Conservation (phyloP, 2,329 filamentous ascomycete species). For the Verticillium nubilum region DNA sequence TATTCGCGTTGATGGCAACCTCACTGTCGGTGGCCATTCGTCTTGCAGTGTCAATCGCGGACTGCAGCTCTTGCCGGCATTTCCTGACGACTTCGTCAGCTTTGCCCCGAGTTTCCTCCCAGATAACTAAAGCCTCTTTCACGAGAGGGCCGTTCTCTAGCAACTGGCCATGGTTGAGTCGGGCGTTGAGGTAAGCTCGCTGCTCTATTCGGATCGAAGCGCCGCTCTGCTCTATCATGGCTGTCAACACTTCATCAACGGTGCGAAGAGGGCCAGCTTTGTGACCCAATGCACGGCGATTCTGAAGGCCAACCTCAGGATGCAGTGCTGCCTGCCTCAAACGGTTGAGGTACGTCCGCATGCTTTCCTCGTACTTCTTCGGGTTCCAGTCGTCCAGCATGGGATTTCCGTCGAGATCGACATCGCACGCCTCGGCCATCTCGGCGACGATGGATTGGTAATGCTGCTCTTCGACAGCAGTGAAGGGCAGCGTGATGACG, state of each 20-base stretch:
- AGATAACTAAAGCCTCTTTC: slow-evolving; percentile 63
- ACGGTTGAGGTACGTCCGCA: slow-evolving; percentile 74
- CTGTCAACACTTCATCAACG: slow-evolving; percentile 78
- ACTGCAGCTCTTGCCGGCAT: slow-evolving; percentile 55
- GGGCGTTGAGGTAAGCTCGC: slow-evolving; percentile 56
- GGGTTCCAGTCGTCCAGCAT: slow-evolving; percentile 58
- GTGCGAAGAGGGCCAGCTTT: slow-evolving; percentile 67
- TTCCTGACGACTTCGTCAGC: slow-evolving; percentile 51
- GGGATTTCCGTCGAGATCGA: slow-evolving; percentile 61
- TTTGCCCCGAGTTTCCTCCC: slow-evolving; percentile 52
- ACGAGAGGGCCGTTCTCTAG: slow-evolving; percentile 68
- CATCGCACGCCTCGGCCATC: slow-evolving; percentile 65
- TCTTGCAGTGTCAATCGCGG: slow-evolving; percentile 32
- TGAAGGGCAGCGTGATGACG: slow-evolving; percentile 86
- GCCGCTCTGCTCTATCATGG: slow-evolving; percentile 87
- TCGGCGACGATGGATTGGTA: slow-evolving; percentile 71
- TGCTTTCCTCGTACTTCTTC: slow-evolving; percentile 59
- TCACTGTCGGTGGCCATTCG: slow-evolving; percentile 9
- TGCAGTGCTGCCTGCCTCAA: slow-evolving; percentile 82
- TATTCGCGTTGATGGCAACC: slow-evolving; percentile 21
- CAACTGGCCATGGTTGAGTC: slow-evolving; percentile 69
- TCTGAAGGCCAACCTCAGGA: slow-evolving; percentile 69
- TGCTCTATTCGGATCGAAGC: slow-evolving; percentile 61
- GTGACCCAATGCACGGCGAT: slow-evolving; percentile 57
- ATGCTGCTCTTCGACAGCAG: slow-evolving; percentile 83